phyloP scores from a whole-genome alignment of 2,329 filamentous ascomycete genomes.

The Arthrobotrys conoides region DNA sequence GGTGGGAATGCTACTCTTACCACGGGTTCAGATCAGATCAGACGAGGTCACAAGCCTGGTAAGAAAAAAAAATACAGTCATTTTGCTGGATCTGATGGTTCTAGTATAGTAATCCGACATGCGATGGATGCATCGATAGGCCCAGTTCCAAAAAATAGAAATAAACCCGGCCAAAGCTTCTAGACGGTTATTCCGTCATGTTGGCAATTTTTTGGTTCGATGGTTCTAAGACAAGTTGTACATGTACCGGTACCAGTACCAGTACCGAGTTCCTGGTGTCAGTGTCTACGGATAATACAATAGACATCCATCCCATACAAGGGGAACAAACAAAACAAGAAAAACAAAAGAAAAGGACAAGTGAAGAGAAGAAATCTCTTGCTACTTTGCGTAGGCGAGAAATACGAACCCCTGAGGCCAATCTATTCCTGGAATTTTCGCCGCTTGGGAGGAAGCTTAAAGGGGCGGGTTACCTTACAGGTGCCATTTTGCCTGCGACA shows the following conservation, averaged over 20 bases:
- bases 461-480: conserved; percentile 28
- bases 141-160: background rate
- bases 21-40: too few species aligned
- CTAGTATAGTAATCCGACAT: conserved; percentile 5
- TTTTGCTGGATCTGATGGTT: background rate
- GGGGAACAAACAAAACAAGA: too few species aligned
- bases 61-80: too few species aligned
- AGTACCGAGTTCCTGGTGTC: background rate
- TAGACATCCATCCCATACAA: background rate
- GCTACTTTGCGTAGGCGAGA: conserved; percentile 46
- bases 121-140: background rate
- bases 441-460: conserved; percentile 31
- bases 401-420: conserved; percentile 59
- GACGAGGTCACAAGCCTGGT: background rate
- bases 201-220: background rate
- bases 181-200: conserved; percentile 16
- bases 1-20: background rate
- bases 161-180: background rate
- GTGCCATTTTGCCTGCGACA: conserved; percentile 42
- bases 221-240: background rate
- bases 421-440: conserved; percentile 60
- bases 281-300: conserved; percentile 15
- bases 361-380: background rate
- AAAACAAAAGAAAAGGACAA: background rate
- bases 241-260: background rate